A percentile compares a stretch with the other conserved stretches of the same genome.
phyloP scores from a whole-genome alignment of 306 rosid genomes.

The Senna siamea region DNA sequence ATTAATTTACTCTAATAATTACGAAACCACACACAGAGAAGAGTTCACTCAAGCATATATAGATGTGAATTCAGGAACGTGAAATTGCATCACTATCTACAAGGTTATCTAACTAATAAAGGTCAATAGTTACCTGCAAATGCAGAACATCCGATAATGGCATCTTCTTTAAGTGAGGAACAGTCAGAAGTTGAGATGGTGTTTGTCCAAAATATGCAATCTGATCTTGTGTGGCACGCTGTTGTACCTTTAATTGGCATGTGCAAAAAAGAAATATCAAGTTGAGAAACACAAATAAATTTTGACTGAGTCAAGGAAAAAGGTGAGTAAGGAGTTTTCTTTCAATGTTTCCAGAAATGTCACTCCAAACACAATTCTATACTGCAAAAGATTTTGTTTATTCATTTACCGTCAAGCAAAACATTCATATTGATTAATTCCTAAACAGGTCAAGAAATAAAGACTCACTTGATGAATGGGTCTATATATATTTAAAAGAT shows the following conservation, averaged over 20 bases:
- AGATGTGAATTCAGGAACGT: conserved; percentile 26
- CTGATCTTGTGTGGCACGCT: conserved; percentile 92
- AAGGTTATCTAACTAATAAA: conserved; percentile 27
- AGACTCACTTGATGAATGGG: neutral
- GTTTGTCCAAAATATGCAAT: conserved; percentile 99
- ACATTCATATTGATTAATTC: conserved; percentile 2
- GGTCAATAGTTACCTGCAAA: conserved; percentile 71
- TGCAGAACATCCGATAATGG: conserved; percentile 85
- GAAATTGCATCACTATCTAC: conserved; percentile 17
- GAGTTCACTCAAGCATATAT: neutral
- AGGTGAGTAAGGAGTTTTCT: conserved; percentile 24
- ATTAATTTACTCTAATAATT: neutral
- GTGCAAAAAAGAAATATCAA: conserved; percentile 22
- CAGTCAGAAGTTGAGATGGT: conserved; percentile 89
- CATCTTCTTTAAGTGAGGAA: conserved; percentile 83
- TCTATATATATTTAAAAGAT: neutral
- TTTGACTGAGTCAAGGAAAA: conserved; percentile 14
- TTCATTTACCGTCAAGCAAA: conserved; percentile 3
- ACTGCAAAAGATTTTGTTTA: neutral
- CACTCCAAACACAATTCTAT: conserved; percentile 6
- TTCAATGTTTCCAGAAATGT: conserved; percentile 11
- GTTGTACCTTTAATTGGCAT: conserved; percentile 73
- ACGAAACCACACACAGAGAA: neutral
- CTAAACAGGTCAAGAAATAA: neutral
- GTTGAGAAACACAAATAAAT: conserved; percentile 24